These are phyloP conservation scores for Trichoderma sp. DNA, from an alignment of 2,329 filamentous ascomycete genomes.

Conservation along the genomic window DNA sequence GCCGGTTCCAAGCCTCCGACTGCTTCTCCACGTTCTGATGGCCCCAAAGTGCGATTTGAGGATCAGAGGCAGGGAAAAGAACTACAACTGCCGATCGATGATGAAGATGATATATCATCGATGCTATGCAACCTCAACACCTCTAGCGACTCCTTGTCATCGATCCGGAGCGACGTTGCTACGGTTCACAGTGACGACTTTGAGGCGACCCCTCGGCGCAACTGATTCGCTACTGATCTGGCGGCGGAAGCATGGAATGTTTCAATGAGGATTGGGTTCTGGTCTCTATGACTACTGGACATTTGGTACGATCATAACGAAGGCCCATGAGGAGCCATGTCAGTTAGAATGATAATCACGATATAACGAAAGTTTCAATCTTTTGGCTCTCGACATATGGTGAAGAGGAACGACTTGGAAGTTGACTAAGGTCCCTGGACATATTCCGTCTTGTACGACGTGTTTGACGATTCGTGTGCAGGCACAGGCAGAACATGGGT, in stretches of 20 bases:
- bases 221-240: neutral
- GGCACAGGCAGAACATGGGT: too few relatives aligned
- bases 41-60: neutral
- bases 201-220: slow-evolving; percentile 26
- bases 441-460: too few relatives aligned
- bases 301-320: too few relatives aligned
- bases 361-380: too few relatives aligned
- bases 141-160: slow-evolving; percentile 29
- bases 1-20: neutral
- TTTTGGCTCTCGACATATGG: too few relatives aligned
- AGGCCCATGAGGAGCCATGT: too few relatives aligned
- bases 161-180: slow-evolving; percentile 38
- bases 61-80: neutral
- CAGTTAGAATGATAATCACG: too few relatives aligned
- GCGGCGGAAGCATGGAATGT: neutral
- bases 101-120: slow-evolving; percentile 2
- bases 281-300: neutral
- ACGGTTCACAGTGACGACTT: slow-evolving; percentile 46
- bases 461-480: too few relatives aligned
- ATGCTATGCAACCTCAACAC: slow-evolving; percentile 1
- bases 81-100: neutral
- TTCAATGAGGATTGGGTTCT: neutral
- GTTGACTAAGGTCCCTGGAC: too few relatives aligned
- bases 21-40: neutral
- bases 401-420: too few relatives aligned